Percentiles rank a stretch among this genome's conserved stretches.
These are phyloP conservation scores for Pythium aristosporum DNA, from an alignment of 352 stramenopile species.

Conservation along the genomic window DNA sequence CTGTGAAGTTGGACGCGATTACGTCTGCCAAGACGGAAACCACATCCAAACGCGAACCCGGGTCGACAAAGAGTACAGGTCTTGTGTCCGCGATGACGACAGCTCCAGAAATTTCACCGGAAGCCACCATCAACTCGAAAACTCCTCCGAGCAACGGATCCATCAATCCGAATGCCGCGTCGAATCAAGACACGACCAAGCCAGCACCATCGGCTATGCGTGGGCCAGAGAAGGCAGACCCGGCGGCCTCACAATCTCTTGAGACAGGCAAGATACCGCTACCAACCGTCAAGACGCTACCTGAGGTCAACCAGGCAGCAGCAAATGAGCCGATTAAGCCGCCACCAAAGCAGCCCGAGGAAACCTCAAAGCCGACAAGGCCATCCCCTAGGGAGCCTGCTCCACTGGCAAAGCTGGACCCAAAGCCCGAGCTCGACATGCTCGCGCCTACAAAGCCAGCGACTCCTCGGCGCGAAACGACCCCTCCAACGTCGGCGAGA, in stretches of 20 bases:
- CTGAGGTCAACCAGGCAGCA: conserved; percentile 1
- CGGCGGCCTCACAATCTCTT: neutral
- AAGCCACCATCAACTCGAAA: neutral
- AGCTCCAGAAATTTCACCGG: neutral
- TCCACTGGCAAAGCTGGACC: neutral
- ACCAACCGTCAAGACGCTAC: conserved; percentile 1
- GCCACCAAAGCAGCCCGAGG: conserved; percentile 7
- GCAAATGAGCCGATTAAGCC: neutral
- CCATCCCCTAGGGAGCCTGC: neutral
- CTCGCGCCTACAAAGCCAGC: conserved; percentile 13
- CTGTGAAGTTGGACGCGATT: neutral
- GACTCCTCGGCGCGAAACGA: conserved; percentile 14
- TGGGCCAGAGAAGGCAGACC: neutral
- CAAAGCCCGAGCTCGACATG: conserved; percentile 10
- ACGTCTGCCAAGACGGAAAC: neutral
- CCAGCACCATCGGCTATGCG: neutral
- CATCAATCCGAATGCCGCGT: neutral
- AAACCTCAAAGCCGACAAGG: conserved; percentile 6
- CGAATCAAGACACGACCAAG: conserved; percentile 2
- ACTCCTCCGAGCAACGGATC: too few species aligned
- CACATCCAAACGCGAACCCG: neutral
- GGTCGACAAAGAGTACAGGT: neutral
- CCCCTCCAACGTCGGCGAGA: conserved; percentile 11
- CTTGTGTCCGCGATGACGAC: neutral
- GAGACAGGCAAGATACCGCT: neutral